phyloP scores from a whole-genome alignment of 306 rosid genomes.

The Psophocarpus tetragonolobus region DNA sequence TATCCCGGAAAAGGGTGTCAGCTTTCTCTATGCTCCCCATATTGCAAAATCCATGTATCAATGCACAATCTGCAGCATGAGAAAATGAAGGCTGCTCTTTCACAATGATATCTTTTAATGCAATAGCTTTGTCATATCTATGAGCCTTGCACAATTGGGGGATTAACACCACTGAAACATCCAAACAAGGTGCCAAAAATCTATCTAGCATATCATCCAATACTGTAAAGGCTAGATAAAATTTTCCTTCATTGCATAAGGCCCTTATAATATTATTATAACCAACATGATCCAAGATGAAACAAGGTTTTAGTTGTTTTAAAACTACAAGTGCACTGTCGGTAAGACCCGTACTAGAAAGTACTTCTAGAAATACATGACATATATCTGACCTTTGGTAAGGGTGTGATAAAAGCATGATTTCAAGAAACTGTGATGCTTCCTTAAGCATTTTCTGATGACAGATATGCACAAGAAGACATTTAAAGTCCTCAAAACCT shows the following conservation, averaged over 20 bases:
- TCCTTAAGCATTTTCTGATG: slow-evolving; percentile 48
- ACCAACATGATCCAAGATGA: slow-evolving; percentile 45
- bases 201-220: slow-evolving; percentile 60
- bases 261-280: slow-evolving; percentile 61
- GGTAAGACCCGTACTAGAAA: slow-evolving; percentile 51
- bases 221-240: slow-evolving; percentile 52
- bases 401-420: slow-evolving; percentile 61
- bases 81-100: slow-evolving; percentile 47
- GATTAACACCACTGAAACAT: slow-evolving; percentile 59
- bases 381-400: slow-evolving; percentile 50
- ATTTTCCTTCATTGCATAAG: slow-evolving; percentile 50
- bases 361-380: slow-evolving; percentile 53
- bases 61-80: slow-evolving; percentile 43
- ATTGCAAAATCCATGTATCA: slow-evolving; percentile 59
- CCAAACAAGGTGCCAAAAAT: slow-evolving; percentile 52
- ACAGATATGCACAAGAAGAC: slow-evolving; percentile 57
- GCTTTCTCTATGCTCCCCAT: slow-evolving; percentile 56
- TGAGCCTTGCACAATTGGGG: slow-evolving; percentile 60
- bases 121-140: slow-evolving; percentile 55
- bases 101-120: slow-evolving; percentile 53
- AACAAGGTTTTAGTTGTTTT: slow-evolving; percentile 54
- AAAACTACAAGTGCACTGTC: slow-evolving; percentile 46
- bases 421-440: slow-evolving; percentile 67
- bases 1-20: slow-evolving; percentile 44
- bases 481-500: slow-evolving; percentile 49